Conservation (phyloP, 208 protist species). For the Phytomonas serpens region DNA sequence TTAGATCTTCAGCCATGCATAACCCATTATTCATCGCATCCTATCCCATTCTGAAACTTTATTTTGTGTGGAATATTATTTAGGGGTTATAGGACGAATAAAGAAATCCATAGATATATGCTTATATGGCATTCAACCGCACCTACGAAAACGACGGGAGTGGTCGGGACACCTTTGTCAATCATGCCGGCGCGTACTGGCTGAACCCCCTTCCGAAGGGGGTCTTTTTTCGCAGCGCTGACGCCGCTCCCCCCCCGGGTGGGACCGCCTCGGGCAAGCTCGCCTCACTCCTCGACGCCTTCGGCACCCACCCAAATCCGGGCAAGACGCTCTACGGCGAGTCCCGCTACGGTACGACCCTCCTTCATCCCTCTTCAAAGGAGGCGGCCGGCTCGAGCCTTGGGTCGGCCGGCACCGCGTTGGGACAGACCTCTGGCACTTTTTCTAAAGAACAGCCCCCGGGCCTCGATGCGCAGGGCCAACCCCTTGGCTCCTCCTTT, state of each 20-base stretch:
- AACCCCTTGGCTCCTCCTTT: too few species aligned
- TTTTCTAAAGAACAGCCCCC: too few species aligned
- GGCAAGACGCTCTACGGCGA: slow-evolving; percentile 44
- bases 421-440: too few species aligned
- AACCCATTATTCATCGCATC: too few species aligned
- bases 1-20: too few species aligned
- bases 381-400: background rate
- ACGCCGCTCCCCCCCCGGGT: background rate
- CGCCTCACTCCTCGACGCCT: slow-evolving; percentile 10
- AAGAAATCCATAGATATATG: background rate
- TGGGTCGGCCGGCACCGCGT: too few species aligned
- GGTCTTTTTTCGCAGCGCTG: slow-evolving; percentile 34
- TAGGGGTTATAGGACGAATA: too few species aligned
- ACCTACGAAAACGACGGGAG: slow-evolving; percentile 58
- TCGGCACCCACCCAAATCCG: slow-evolving; percentile 14
- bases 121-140: slow-evolving; percentile 5
- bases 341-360: slow-evolving; percentile 64
- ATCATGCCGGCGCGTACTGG: slow-evolving; percentile 71
- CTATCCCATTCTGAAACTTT: background rate
- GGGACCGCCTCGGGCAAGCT: background rate
- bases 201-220: slow-evolving; percentile 69
- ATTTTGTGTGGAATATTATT: background rate
- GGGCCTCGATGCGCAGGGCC: too few species aligned
- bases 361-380: slow-evolving; percentile 17
- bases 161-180: slow-evolving; percentile 74